Evolutionary conservation across 257 asterid species (phyloP), one percentile per base, ranked within the genome.

Genomic region (Nyctanthes arbortristis): DNA sequence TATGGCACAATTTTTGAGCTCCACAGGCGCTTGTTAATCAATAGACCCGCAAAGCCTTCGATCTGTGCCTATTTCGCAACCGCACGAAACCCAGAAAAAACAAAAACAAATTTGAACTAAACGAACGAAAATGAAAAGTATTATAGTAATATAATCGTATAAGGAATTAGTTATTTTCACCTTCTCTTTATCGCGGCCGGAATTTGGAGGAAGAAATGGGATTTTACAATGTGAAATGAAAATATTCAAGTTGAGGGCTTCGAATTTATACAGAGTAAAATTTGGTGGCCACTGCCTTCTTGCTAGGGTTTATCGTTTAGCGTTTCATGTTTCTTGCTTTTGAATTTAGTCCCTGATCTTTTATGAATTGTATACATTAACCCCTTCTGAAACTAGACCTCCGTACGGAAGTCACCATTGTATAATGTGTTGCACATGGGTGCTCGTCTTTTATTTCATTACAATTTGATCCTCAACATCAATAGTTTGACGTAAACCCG

Each of bases 1-100:
- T 52, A 24, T 52, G 10, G 59, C 59, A 52, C 59, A 52, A 52
- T 52, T 22, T 52, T 52, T 52, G 59, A 52, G 59, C 59, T 20
- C 59, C 4, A 52, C 31, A 7, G 59, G 59, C 59, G 20, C 24
- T 22, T 1, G 24, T 22, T 52, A 24, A 52, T 52, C 24, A 45
- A 52, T 52, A 52, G 22, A 24, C 59, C 31, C 59, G 59, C 31
- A 52, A 52, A 52, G 31, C 59, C 59, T 52, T 52, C 31, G 59
- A 52, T 52, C 30, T 52, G 59, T 52, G 59, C 59, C 24, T 24
- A 29, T 20, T 52, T 3, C 30, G 14, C n/a, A 52, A 0, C 59
- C 2, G 6, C 24, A 18, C 28, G 22, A 47, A 47, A 47, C 56
- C 12, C 20, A 40, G 27, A 18, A 18, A 47, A 45, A 45, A 4